Conservation (phyloP, 2,329 filamentous ascomycete genomes). For the Penicillium palitans region DNA sequence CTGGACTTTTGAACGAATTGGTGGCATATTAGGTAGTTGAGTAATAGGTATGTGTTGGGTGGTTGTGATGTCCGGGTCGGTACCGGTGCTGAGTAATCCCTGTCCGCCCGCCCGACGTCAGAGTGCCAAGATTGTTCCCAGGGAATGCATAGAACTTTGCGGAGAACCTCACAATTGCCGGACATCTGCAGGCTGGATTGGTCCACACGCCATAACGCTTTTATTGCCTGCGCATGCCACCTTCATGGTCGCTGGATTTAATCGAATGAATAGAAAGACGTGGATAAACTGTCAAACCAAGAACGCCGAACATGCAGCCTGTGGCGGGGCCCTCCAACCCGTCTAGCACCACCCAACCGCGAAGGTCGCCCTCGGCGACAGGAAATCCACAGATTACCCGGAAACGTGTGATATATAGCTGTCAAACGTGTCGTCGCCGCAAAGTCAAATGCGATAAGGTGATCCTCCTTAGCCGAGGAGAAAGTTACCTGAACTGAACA, state of each 20-base stretch:
- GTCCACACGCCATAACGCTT: neutral
- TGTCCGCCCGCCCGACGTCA: neutral
- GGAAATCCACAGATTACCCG: conserved; percentile 45
- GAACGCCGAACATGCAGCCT: neutral
- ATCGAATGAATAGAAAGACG: neutral
- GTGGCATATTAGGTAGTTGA: neutral
- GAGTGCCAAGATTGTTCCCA: neutral
- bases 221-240: neutral
- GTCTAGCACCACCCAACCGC: neutral
- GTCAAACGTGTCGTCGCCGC: conserved; percentile 47
- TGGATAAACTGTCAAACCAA: neutral
- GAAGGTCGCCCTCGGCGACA: neutral
- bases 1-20: neutral
- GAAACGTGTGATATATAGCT: conserved; percentile 50
- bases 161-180: neutral
- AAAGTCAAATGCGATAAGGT: conserved; percentile 52
- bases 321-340: neutral
- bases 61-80: neutral
- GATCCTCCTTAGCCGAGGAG: neutral
- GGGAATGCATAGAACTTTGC: neutral
- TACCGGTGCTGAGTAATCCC: neutral
- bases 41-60: neutral
- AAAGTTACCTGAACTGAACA: neutral
- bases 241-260: neutral
- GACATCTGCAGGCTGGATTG: neutral